These are phyloP conservation scores for Fusarium nurragi DNA, from an alignment of 2,329 filamentous ascomycete genomes.

Conservation along the genomic window DNA sequence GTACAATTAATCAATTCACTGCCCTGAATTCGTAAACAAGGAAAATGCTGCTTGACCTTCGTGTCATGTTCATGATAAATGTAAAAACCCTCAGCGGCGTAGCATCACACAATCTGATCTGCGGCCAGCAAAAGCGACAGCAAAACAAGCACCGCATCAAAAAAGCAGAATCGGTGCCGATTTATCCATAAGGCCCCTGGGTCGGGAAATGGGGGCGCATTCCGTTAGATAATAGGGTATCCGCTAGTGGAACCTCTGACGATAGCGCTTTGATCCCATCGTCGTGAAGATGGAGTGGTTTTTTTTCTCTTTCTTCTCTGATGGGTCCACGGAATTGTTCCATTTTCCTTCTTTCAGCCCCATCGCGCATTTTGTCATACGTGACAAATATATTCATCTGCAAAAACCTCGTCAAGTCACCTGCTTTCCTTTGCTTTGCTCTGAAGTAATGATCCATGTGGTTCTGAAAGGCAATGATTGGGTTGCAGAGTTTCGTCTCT, in stretches of 20 bases:
- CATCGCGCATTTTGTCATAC: constrained; percentile 29
- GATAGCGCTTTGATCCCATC: constrained; percentile 30
- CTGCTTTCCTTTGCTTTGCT: neutral
- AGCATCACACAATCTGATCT: neutral
- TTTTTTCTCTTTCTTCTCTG: neutral
- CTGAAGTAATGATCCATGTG: neutral
- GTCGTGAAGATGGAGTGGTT: neutral
- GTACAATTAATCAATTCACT: too few relatives aligned
- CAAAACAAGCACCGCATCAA: constrained; percentile 1
- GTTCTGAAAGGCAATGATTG: constrained; percentile 7
- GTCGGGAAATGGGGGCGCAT: constrained; percentile 41
- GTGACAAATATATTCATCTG: constrained; percentile 37
- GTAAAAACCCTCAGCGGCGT: too few relatives aligned
- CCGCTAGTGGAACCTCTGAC: constrained; percentile 31
- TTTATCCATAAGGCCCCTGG: constrained; percentile 41
- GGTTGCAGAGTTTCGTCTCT: constrained; percentile 4
- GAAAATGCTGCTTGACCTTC: neutral
- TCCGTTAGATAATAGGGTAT: constrained; percentile 45
- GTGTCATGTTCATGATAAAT: too few relatives aligned
- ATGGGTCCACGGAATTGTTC: constrained; percentile 29
- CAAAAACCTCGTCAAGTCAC: neutral
- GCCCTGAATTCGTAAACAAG: neutral
- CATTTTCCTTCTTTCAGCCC: constrained; percentile 25
- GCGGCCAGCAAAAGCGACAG: neutral
- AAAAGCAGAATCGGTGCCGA: constrained; percentile 40